Evolutionary conservation across 2,329 filamentous ascomycete species (phyloP).

Genomic region (Knufia fluminis): DNA sequence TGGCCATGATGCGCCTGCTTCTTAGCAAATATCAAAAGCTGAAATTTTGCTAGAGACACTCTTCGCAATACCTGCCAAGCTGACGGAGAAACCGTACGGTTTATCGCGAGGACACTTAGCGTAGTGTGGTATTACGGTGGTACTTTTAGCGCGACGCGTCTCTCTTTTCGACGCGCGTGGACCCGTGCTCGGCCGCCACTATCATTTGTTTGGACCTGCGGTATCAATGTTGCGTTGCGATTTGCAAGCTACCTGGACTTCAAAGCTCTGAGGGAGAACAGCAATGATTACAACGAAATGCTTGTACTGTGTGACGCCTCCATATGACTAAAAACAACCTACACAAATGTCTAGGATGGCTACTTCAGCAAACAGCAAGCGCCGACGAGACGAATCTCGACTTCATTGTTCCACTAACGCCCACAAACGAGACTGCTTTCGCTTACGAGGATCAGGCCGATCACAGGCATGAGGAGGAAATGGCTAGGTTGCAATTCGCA

Average conservation of each 20-base stretch:
- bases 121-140: no score
- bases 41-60: background rate
- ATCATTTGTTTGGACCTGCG: background rate
- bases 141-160: background rate
- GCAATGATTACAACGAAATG: background rate
- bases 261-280: background rate
- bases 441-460: conserved; percentile 12
- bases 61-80: no score
- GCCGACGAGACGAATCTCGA: conserved; percentile 15
- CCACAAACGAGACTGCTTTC: conserved; percentile 9
- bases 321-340: conserved; percentile 43
- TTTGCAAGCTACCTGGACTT: background rate
- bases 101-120: no score
- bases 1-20: conserved; percentile 35
- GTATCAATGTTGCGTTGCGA: background rate
- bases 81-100: no score
- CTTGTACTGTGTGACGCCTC: background rate
- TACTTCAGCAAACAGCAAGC: conserved; percentile 32
- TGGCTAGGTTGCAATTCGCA: conserved; percentile 37
- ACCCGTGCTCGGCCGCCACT: background rate
- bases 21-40: background rate
- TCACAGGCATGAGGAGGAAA: conserved; percentile 22
- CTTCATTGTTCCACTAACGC: conserved; percentile 11
- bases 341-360: conserved; percentile 37
- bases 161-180: background rate